A percentile compares a stretch with the other conserved stretches of the same genome.
phyloP scores from a whole-genome alignment of 148 eudicot genomes.

The Polygonum maritimum region DNA sequence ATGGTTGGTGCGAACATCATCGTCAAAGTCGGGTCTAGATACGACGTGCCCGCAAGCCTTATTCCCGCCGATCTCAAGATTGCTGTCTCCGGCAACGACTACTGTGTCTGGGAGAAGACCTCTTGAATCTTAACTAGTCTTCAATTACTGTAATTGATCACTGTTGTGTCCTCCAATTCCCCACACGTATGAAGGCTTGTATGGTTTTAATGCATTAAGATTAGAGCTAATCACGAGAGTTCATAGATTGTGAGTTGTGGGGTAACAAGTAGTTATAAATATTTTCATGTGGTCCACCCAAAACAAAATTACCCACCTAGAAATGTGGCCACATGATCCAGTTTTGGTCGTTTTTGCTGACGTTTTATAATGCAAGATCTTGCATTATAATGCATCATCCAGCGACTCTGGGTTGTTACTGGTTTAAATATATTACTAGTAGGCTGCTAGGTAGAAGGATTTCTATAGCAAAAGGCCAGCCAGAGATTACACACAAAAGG shows the following conservation, averaged over 20 bases:
- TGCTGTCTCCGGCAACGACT: conserved; percentile 7
- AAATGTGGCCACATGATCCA: conserved; percentile 2
- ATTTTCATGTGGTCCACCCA: not conserved
- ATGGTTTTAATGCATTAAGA: not conserved
- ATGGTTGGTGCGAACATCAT: conserved; percentile 2
- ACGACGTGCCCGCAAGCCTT: not conserved
- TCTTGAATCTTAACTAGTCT: not conserved
- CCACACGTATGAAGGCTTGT: not conserved
- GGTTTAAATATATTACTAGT: not conserved
- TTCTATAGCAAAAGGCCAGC: not conserved
- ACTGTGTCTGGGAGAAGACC: conserved; percentile 12
- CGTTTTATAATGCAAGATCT: too few relatives aligned
- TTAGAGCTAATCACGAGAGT: not conserved
- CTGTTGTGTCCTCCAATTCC: too few relatives aligned
- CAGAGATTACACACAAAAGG: not conserved
- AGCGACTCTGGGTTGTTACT: not conserved
- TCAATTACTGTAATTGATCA: not conserved
- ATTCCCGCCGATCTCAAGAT: conserved; percentile 3
- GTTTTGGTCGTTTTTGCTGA: not conserved
- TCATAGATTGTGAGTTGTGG: not conserved
- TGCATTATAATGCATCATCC: too few relatives aligned
- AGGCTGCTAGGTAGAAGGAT: not conserved
- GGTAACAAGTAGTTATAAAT: not conserved
- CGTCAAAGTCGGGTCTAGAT: conserved; percentile 11
- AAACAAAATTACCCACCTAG: conserved; percentile 3